phyloP scores from a whole-genome alignment of 2,329 filamentous ascomycete species.

The Colletotrichum sp. region DNA sequence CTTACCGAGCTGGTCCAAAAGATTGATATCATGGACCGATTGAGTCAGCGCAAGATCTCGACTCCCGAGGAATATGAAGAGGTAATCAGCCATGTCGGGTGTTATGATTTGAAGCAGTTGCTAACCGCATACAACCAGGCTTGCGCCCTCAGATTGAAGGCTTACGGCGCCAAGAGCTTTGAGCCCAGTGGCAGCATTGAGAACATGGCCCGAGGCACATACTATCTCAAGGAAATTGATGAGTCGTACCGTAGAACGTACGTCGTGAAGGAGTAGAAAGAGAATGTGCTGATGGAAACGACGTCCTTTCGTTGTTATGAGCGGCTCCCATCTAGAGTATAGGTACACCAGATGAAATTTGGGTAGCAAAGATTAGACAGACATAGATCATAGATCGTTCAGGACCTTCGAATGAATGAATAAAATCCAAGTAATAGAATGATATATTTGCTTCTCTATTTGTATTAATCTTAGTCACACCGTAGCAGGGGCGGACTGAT shows the following conservation, averaged over 20 bases:
- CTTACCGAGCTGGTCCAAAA: not conserved
- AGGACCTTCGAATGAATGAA: not conserved
- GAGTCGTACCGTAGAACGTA: not conserved
- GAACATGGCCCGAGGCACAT: not conserved
- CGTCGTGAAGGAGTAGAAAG: not conserved
- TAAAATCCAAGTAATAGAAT: not conserved
- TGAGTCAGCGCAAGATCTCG: not conserved
- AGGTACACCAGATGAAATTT: not conserved
- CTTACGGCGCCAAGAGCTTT: not conserved
- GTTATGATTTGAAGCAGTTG: rapidly evolving
- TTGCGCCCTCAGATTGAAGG: not conserved
- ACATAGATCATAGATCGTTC: not conserved
- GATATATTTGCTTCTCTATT: not conserved
- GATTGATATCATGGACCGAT: not conserved
- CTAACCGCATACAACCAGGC: not conserved
- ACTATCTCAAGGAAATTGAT: not conserved
- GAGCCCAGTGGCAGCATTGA: not conserved
- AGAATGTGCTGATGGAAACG: not conserved
- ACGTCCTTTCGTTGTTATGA: not conserved
- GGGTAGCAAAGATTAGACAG: not conserved
- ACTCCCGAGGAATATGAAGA: not conserved
- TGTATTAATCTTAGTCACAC: not conserved
- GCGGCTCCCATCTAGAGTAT: not conserved
- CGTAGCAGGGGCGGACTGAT: not conserved
- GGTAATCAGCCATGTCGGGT: not conserved